Conservation (phyloP, 495 filamentous ascomycete genomes). For the Pseudomonodictys pantanalensis region DNA sequence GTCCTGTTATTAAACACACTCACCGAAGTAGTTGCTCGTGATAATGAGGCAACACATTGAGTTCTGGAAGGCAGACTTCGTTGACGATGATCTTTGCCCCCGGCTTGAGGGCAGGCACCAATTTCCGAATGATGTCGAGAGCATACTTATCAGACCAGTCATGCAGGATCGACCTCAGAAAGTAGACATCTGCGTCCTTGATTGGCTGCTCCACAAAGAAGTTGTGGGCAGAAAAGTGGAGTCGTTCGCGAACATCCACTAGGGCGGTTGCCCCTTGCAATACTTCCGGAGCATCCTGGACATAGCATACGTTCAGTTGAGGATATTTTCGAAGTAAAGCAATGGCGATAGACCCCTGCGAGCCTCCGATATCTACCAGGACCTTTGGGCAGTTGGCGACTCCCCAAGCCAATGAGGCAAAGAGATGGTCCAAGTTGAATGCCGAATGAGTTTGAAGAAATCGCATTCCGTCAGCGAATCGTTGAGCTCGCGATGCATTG, state of each 20-base stretch:
- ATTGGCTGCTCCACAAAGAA: conserved; percentile 27
- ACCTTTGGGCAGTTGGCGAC: no score
- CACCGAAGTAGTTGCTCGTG: conserved; percentile 36
- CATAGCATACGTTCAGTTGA: conserved; percentile 30
- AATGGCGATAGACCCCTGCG: background rate
- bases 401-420: background rate
- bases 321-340: conserved; percentile 25
- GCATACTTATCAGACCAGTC: conserved; percentile 29
- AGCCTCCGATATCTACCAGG: conserved; percentile 5
- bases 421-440: background rate
- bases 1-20: background rate
- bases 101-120: conserved; percentile 19
- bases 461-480: background rate
- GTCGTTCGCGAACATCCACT: conserved; percentile 18
- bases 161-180: conserved; percentile 24
- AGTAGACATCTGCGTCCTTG: conserved; percentile 26
- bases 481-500: background rate
- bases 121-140: conserved; percentile 11
- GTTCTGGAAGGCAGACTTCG: background rate
- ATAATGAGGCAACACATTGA: background rate
- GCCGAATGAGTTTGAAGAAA: background rate
- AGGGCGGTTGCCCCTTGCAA: background rate
- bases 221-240: conserved; percentile 28
- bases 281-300: conserved; percentile 35
- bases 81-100: conserved; percentile 11